Base-by-base conservation (phyloP, 495 filamentous ascomycete species). In the Bryoglossum gracile region DNA sequence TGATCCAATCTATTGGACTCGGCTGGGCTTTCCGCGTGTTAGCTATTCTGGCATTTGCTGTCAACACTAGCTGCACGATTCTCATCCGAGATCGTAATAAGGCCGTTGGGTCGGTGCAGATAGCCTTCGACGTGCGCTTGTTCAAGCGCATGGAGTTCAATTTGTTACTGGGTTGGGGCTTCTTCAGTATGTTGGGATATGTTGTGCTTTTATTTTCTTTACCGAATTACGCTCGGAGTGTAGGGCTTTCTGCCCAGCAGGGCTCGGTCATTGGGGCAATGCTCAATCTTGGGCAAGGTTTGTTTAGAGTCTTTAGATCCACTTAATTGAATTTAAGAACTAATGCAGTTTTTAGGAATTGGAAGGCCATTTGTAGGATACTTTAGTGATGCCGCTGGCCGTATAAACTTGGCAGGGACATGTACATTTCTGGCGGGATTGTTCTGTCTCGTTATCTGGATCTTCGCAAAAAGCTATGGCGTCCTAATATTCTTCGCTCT, bases 401-500 rank as follows among this genome's bases (percentile, higher is more conserved):
- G 81, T 5, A 78, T 88, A 44, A 85, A 84, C 48, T 73, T 83
- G 61, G 75, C 83, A 3, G 65, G 56, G 4, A 19, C 65, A 1
- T 74, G 74, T 63, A 83, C 80, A 0, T 70, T 74, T 18, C 22
- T 79, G 9, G 65, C 66, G 9, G 81, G 76, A 8, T 19, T 84
- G 10, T 68, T 76, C 32, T 71, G 68, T 39, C 68, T 86, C 9
- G 68, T 74, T 3, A 66, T 84, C 87, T 92, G 86, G 86, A 79
- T 84, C 22, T 70, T 81, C 35, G 80, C 82, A 0, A 75, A 78
- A 52, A 76, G 66, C 45, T 83, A 80, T 60, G 78, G 77, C 2
- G 74, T 83, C 0, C 67, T 87, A 26, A 79, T 84, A 38, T 78
- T 89, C 53, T 90, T 84, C 54, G 75, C 81, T 6, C 59, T 92